A percentile compares a stretch with the other conserved stretches of the same genome.
These are phyloP conservation scores for Geotrichum ghanense DNA, from an alignment of 805 yeast genomes.

Conservation along the genomic window DNA sequence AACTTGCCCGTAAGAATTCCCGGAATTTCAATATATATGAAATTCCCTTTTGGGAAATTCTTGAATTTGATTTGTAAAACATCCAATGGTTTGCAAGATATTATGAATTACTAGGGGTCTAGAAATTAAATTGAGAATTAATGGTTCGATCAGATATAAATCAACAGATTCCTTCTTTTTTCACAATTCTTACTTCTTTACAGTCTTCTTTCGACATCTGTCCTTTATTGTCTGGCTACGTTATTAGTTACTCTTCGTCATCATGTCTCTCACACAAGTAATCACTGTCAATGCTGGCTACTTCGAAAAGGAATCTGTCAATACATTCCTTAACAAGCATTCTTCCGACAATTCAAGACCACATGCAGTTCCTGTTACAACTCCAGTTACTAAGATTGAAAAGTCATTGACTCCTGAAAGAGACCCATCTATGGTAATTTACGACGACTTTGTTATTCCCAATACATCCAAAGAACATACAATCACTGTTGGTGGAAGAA, in stretches of 20 bases:
- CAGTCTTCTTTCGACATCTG: neutral
- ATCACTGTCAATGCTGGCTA: neutral
- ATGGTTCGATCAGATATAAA: neutral
- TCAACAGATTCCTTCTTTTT: neutral
- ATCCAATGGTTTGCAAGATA: neutral
- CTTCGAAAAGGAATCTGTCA: neutral
- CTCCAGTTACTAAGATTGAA: neutral
- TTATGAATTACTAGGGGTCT: neutral
- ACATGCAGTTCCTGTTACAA: neutral
- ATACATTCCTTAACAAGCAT: neutral
- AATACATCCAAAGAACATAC: conserved; percentile 9
- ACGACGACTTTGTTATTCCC: conserved; percentile 6
- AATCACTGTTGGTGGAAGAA: conserved; percentile 69
- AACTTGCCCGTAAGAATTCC: too few relatives aligned
- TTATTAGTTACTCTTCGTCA: neutral
- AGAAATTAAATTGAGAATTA: neutral
- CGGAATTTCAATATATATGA: neutral
- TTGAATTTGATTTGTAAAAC: neutral
- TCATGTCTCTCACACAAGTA: neutral
- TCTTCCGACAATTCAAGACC: neutral
- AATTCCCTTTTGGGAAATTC: neutral
- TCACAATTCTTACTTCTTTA: neutral
- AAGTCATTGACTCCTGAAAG: neutral
- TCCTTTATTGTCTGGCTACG: neutral
- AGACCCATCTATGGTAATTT: neutral